Evolutionary conservation across 2,329 filamentous ascomycete genomes (phyloP).

Genomic region (Gyromitra esculenta): DNA sequence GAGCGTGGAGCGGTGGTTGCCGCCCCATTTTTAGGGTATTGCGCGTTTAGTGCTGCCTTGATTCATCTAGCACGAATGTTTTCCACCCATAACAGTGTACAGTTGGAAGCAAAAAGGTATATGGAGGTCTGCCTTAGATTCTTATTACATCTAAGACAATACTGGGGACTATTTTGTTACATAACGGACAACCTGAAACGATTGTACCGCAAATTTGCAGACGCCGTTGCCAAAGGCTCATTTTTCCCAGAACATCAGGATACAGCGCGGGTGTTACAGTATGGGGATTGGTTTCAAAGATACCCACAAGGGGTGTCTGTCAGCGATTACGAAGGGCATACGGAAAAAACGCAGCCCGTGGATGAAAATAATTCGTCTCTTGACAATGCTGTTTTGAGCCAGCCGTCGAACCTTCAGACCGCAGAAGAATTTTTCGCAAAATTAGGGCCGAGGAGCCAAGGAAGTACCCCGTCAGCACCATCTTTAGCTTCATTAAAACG

Average conservation of each 20-base stretch:
- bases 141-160: slow-evolving; percentile 91
- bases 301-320: slow-evolving; percentile 92
- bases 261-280: slow-evolving; percentile 80
- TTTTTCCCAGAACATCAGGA: slow-evolving; percentile 64
- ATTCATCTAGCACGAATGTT: slow-evolving; percentile 95
- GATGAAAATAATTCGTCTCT: slow-evolving; percentile 28
- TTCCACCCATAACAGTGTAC: slow-evolving; percentile 77
- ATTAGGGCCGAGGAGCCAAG: slow-evolving; percentile 65
- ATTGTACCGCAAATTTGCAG: slow-evolving; percentile 83
- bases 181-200: slow-evolving; percentile 93
- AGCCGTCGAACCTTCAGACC: slow-evolving; percentile 88
- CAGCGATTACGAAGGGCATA: slow-evolving; percentile 77
- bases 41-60: slow-evolving; percentile 89
- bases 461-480: slow-evolving; percentile 57
- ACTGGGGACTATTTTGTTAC: slow-evolving; percentile 99
- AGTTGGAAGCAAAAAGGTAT: slow-evolving; percentile 82
- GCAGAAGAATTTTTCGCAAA: slow-evolving; percentile 94
- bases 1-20: slow-evolving; percentile 75
- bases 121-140: slow-evolving; percentile 89
- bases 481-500: slow-evolving; percentile 59
- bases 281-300: slow-evolving; percentile 95
- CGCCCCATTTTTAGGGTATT: slow-evolving; percentile 93
- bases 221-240: slow-evolving; percentile 77
- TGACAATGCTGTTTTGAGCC: slow-evolving; percentile 84
- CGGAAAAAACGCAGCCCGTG: slow-evolving; percentile 22